Conservation (phyloP, 164 flowering plant genomes). For the Cinnamomum chago region DNA sequence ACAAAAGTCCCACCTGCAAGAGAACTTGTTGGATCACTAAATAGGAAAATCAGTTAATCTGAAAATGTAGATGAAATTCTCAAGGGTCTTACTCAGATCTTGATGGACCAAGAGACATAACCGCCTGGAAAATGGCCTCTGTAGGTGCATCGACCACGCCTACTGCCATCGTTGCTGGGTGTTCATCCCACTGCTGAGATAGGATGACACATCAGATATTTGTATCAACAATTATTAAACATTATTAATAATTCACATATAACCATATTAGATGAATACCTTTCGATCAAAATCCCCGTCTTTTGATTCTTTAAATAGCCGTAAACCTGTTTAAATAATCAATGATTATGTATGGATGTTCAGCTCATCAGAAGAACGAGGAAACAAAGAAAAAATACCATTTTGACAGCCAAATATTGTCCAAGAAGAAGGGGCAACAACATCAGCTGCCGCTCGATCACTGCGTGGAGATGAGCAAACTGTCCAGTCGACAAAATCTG, state of each 20-base stretch:
- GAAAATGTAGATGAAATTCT: slow-evolving; percentile 3
- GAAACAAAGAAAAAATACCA: slow-evolving; percentile 36
- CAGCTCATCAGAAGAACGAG: slow-evolving; percentile 1
- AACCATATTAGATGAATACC: slow-evolving; percentile 21
- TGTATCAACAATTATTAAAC: not conserved
- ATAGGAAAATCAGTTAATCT: not conserved
- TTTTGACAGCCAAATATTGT: slow-evolving; percentile 90
- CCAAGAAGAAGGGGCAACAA: slow-evolving; percentile 89
- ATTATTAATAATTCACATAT: not conserved
- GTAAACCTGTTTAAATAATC: too few species aligned
- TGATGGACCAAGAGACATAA: slow-evolving; percentile 87
- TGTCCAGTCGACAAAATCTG: slow-evolving; percentile 50
- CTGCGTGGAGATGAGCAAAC: slow-evolving; percentile 36
- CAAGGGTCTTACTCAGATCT: slow-evolving; percentile 74
- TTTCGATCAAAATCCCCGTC: slow-evolving; percentile 47
- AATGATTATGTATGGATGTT: slow-evolving; percentile 5
- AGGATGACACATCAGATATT: slow-evolving; percentile 15
- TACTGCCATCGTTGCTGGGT: slow-evolving; percentile 96
- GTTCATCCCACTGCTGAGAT: slow-evolving; percentile 70
- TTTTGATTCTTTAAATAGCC: slow-evolving; percentile 77
- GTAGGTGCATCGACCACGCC: slow-evolving; percentile 83
- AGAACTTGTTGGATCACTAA: not conserved
- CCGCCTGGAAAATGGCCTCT: slow-evolving; percentile 70
- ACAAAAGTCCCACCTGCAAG: slow-evolving; percentile 93
- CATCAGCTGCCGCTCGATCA: slow-evolving; percentile 65